Percentiles rank a stretch among this genome's conserved stretches.
Evolutionary conservation across 768 basidiomycete species (phyloP).

Genomic region (Dentipellis sp.): DNA sequence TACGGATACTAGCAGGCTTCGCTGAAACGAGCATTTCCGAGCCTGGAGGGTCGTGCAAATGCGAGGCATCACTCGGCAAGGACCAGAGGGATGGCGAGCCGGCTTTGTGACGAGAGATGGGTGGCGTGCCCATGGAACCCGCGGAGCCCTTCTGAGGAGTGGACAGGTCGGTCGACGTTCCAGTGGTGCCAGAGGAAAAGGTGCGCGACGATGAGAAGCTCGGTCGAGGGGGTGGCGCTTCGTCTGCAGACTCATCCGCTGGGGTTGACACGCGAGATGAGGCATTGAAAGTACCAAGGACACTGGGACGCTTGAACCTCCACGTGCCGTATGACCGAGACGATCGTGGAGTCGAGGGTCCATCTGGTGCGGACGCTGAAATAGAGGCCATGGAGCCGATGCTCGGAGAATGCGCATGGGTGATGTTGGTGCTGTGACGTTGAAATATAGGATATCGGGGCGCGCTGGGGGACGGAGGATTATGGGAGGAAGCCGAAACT

Average conservation of each 20-base stretch:
- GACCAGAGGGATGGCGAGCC: conserved; percentile 30
- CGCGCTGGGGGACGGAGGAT: conserved; percentile 26
- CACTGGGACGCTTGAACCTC: conserved; percentile 36
- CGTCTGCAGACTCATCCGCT: conserved; percentile 23
- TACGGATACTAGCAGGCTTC: conserved; percentile 22
- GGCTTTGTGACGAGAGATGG: conserved; percentile 25
- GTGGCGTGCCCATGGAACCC: conserved; percentile 25
- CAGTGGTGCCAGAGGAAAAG: conserved; percentile 15
- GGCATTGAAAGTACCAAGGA: conserved; percentile 48
- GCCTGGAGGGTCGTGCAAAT: conserved; percentile 29
- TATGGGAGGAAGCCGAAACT: conserved; percentile 25
- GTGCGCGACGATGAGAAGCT: conserved; percentile 16
- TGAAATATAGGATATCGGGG: conserved; percentile 15
- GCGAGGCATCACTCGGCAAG: conserved; percentile 28
- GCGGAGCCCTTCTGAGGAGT: conserved; percentile 24
- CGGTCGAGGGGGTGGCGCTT: conserved; percentile 13
- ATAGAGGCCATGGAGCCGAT: conserved; percentile 4
- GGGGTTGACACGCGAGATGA: conserved; percentile 29
- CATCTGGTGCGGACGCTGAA: background rate
- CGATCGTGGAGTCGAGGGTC: conserved; percentile 2
- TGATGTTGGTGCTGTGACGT: conserved; percentile 1
- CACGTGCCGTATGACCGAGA: conserved; percentile 14
- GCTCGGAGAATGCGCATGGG: conserved; percentile 32
- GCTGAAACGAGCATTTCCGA: conserved; percentile 12
- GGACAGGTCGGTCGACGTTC: conserved; percentile 7